Conservation (phyloP, 495 filamentous ascomycete species). For the Diplogelasinospora grovesii region DNA sequence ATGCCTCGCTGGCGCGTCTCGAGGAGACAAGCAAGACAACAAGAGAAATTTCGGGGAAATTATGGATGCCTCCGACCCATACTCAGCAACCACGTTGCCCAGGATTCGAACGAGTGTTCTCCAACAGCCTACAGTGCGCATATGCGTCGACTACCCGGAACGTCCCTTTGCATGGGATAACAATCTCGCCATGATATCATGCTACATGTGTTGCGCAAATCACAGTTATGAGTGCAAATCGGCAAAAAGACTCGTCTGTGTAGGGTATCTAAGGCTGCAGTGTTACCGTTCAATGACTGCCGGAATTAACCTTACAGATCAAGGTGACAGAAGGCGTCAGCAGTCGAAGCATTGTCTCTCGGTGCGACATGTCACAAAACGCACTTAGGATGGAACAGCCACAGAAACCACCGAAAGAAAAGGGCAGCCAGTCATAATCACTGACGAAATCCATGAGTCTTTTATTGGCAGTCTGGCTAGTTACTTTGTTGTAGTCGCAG, state of each 20-base stretch:
- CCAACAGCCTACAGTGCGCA: not conserved
- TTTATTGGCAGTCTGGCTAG: no score
- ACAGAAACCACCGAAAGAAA: no score
- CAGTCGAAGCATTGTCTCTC: no score
- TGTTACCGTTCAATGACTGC: not conserved
- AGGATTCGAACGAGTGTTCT: not conserved
- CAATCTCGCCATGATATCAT: conserved; percentile 6
- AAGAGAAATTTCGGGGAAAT: not conserved
- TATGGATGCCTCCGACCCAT: conserved; percentile 4
- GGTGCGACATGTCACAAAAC: no score
- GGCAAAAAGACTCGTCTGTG: not conserved
- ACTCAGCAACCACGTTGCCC: conserved; percentile 2
- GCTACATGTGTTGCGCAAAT: conserved; percentile 3
- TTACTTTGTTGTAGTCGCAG: no score
- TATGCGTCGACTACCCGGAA: not conserved
- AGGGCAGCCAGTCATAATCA: no score
- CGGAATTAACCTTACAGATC: not conserved
- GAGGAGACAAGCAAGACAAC: no score
- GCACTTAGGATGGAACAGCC: no score
- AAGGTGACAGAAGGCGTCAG: no score
- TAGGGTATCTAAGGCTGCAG: not conserved
- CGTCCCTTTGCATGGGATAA: not conserved
- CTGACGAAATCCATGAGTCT: no score
- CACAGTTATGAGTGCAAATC: not conserved
- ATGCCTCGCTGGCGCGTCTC: no score